Percentiles rank a stretch among this genome's conserved stretches.
phyloP scores from a whole-genome alignment of 768 basidiomycete genomes.

The Sporobolomyces pararoseus region DNA sequence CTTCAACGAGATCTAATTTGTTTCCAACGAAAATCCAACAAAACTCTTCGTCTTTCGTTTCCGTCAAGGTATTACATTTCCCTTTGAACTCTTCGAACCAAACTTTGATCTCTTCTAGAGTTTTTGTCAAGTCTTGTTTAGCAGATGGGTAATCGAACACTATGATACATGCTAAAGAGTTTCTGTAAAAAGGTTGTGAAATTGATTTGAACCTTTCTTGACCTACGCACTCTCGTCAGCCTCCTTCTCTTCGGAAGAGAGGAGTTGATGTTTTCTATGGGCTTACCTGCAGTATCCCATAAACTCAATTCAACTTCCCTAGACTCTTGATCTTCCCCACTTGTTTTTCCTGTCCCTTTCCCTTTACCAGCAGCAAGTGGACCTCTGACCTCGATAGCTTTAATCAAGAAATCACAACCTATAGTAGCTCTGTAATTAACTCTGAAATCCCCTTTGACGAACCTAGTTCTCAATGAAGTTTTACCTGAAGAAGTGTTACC shows the following conservation, averaged over 20 bases:
- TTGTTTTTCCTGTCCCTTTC: too few relatives aligned
- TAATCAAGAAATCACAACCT: conserved; percentile 63
- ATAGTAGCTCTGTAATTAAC: conserved; percentile 78
- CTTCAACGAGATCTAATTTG: conserved; percentile 62
- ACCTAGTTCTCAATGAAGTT: conserved; percentile 53
- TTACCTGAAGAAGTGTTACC: conserved; percentile 82
- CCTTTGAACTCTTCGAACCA: conserved; percentile 79
- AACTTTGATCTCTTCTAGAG: conserved; percentile 59
- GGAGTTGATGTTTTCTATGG: too few relatives aligned
- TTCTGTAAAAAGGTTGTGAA: conserved; percentile 76
- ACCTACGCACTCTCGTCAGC: conserved; percentile 54
- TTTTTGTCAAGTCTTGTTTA: conserved; percentile 45
- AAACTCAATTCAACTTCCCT: conserved; percentile 67
- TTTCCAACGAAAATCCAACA: conserved; percentile 68
- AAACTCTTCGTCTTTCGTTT: conserved; percentile 57
- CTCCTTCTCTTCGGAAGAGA: neutral
- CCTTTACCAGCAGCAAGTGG: too few relatives aligned
- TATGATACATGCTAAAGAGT: conserved; percentile 74
- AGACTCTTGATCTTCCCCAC: conserved; percentile 34
- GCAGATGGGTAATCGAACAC: conserved; percentile 71
- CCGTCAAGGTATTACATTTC: conserved; percentile 55
- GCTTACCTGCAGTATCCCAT: conserved; percentile 53
- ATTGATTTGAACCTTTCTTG: conserved; percentile 83
- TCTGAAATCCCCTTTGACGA: conserved; percentile 68
- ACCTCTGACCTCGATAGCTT: neutral